A percentile compares a stretch with the other conserved stretches of the same genome.
These are phyloP conservation scores for Botryobasidium botryosum DNA, from an alignment of 768 basidiomycete genomes.

Conservation along the genomic window DNA sequence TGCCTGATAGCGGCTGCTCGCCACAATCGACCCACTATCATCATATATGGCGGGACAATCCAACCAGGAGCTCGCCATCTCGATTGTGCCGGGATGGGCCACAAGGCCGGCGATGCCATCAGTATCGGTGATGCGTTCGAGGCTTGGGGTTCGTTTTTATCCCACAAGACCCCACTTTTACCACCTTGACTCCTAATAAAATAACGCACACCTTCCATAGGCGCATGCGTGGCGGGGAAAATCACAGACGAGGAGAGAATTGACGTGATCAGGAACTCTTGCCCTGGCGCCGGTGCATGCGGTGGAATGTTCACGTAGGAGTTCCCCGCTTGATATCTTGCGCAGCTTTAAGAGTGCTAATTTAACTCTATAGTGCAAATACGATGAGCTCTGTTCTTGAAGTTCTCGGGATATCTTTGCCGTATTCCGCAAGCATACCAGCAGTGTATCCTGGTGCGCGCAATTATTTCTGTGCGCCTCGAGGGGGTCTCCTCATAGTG, in stretches of 20 bases:
- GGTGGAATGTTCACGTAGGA: constrained; percentile 76
- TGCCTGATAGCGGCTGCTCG: constrained; percentile 73
- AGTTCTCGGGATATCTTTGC: constrained; percentile 70
- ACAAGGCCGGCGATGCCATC: constrained; percentile 61
- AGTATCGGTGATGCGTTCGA: constrained; percentile 78
- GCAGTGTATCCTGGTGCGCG: constrained; percentile 49
- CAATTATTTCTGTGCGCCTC: neutral
- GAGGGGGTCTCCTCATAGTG: neutral
- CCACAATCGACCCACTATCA: constrained; percentile 76
- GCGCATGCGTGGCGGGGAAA: constrained; percentile 57
- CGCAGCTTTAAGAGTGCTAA: neutral
- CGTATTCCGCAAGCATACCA: constrained; percentile 45
- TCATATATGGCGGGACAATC: constrained; percentile 75
- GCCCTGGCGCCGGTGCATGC: constrained; percentile 71
- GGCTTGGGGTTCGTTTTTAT: constrained; percentile 42
- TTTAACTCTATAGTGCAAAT: constrained; percentile 37
- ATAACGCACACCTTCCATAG: constrained; percentile 22
- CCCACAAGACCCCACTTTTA: neutral
- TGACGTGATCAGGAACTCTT: constrained; percentile 73
- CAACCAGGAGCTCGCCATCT: constrained; percentile 49
- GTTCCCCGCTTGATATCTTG: neutral
- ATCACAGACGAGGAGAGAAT: constrained; percentile 67
- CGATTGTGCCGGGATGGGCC: constrained; percentile 69
- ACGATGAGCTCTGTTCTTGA: constrained; percentile 80
- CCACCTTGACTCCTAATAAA: neutral